Percentiles rank a stretch among this genome's conserved stretches.
Evolutionary conservation across 208 protist genomes (phyloP).

Genomic region (Trypanosoma cruzi): DNA sequence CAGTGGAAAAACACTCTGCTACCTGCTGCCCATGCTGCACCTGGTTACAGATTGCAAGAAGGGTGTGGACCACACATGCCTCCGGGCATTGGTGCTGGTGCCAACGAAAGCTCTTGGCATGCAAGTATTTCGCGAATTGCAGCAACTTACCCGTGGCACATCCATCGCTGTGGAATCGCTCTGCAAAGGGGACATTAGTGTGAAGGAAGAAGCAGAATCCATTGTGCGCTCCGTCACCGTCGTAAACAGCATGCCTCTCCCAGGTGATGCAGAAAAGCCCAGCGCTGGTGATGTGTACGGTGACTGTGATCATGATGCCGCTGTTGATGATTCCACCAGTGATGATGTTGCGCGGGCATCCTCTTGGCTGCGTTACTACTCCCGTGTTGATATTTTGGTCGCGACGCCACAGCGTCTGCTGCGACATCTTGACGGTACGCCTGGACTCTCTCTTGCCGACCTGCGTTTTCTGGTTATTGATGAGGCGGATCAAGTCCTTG

Average conservation of each 20-base stretch:
- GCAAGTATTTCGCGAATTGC: slow-evolving; percentile 78
- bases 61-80: slow-evolving; percentile 55
- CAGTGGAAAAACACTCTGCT: slow-evolving; percentile 91
- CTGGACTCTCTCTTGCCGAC: slow-evolving; percentile 52
- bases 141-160: slow-evolving; percentile 62
- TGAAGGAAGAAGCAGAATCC: slow-evolving; percentile 46
- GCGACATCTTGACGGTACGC: slow-evolving; percentile 70
- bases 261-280: background rate
- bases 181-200: slow-evolving; percentile 51
- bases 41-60: slow-evolving; percentile 63
- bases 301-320: background rate
- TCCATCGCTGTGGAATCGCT: slow-evolving; percentile 64
- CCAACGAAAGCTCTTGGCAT: slow-evolving; percentile 78
- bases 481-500: slow-evolving; percentile 89
- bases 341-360: background rate
- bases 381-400: slow-evolving; percentile 78
- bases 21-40: slow-evolving; percentile 77
- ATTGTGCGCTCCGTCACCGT: slow-evolving; percentile 53
- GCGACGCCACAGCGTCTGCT: slow-evolving; percentile 84
- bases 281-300: background rate
- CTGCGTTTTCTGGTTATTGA: slow-evolving; percentile 88
- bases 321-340: background rate
- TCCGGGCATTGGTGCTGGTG: slow-evolving; percentile 83
- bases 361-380: slow-evolving; percentile 50
- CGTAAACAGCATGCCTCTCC: background rate